Base-by-base conservation (phyloP, 148 eudicot species). In the Drosera capensis region DNA sequence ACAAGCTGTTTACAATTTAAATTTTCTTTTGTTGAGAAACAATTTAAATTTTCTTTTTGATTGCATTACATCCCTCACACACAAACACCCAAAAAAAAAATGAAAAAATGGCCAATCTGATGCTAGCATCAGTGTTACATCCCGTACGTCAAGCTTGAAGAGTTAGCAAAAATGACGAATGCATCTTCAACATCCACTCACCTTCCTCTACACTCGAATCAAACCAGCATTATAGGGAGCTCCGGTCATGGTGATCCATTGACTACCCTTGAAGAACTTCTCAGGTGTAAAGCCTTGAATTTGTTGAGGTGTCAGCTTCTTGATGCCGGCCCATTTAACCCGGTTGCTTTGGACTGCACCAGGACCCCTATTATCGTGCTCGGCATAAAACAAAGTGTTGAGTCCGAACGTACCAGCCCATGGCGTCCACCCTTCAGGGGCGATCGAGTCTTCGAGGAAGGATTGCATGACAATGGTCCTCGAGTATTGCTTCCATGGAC, bases 401-500 rank as follows among this genome's bases (percentile, higher is more conserved):
- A 43, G 39, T 17, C 45, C 46, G 1, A 22, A 8, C 14, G 19
- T 34, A 0, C 63, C 80, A 0, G 64, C 55, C 79, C 73, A 66
- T 0, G 22, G 23, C 7, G 35, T 52, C 47, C 55, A 79, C 0
- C 87, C 86, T 11, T 56, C 59, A 0, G 86, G 78, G 3, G 56
- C 40, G 42, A 79, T 74, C 21, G 63, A 42, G 28, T 63, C 73
- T 1, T 55, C 78, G 42, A 79, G 43, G 13, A 24, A 23, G 0
- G 68, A 31, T 14, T 75, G 69, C 68, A 74, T 71, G 37, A 65
- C 42, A 0, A 78, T 61, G 0, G 72, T 66, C 40, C 49, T 61
- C 0, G 80, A 57, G 20, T 51, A 57, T 3, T 44, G 3, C 45
- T 66, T 74, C 75, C 75, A 56, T n/a, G 86, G 86, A 1, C 86